Evolutionary conservation across 2,329 filamentous ascomycete genomes (phyloP), one percentile per base, ranked within the genome.

Genomic region (Ophiosphaerella korrae): DNA sequence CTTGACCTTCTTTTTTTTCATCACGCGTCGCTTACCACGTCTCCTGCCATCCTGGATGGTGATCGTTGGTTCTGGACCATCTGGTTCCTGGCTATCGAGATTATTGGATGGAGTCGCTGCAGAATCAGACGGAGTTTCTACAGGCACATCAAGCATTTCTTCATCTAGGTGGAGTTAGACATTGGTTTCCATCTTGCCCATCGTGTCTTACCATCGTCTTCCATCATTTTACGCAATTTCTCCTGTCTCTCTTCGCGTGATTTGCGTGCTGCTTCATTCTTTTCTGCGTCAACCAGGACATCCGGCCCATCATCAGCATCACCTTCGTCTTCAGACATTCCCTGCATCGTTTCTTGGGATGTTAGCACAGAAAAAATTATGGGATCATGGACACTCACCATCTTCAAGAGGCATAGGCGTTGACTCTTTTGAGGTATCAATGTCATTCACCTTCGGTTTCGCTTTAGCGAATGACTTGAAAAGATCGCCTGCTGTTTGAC

Each of bases 1-100:
- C 71, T 92, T 88, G 48, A 88, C 83, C 38, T 88, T 92, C 78
- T 88, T 89, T 80, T 95, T 96, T 76, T 90, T 92, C 84, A 89
- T 90, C 7, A 97, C 84, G 63, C 88, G 85, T 60, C 92, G 83
- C 70, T 84, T 87, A 29, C 90, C 91, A 57, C 92, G 84, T 52
- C 89, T 82, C 34, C 91, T 83, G 0, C 88, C 89, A 49, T 82
- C 84, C 53, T 79, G 74, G 2, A 81, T 75, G 1, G 80, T 82
- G 6, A 87, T 75, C 5, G 56, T 48, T 14, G 63, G 46, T 51
- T 71, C 67, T 21, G 49, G 53, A 40, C 72, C 66, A 31, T 57
- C 49, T 18, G 62, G 48, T 14, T 68, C 57, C 14, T 57, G 50
- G 9, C 56, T 43, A 9, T 58, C 53, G 35, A 55, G 50, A 26